Conservation (phyloP, 495 filamentous ascomycete genomes). For the Talaromyces borbonicus region DNA sequence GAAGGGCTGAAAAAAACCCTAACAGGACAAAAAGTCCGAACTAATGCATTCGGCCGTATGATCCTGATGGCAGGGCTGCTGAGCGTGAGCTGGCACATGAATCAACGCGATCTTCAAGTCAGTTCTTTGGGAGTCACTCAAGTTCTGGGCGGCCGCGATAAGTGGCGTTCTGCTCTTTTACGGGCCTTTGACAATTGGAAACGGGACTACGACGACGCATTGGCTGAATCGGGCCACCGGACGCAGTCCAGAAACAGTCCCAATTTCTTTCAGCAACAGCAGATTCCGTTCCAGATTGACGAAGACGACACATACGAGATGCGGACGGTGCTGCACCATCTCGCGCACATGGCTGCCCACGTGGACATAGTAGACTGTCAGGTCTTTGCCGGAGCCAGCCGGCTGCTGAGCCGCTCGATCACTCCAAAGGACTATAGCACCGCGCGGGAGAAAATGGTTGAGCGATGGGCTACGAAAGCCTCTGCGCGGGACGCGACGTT, state of each 20-base stretch:
- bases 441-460: conserved; percentile 76
- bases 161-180: conserved; percentile 83
- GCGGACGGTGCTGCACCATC: conserved; percentile 78
- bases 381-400: conserved; percentile 80
- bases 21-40: conserved; percentile 76
- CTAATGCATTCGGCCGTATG: conserved; percentile 89
- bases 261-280: conserved; percentile 32
- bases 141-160: conserved; percentile 80
- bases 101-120: conserved; percentile 90
- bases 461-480: conserved; percentile 84
- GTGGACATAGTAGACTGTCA: conserved; percentile 97
- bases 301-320: conserved; percentile 78
- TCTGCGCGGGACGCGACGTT: conserved; percentile 88
- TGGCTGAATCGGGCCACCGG: conserved; percentile 41
- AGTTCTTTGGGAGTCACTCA: conserved; percentile 72
- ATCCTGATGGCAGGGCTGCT: conserved; percentile 92
- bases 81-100: conserved; percentile 96
- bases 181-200: conserved; percentile 94
- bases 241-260: conserved; percentile 15
- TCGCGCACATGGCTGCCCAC: conserved; percentile 97
- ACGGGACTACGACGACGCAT: conserved; percentile 76
- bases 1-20: conserved; percentile 88
- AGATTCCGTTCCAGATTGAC: conserved; percentile 32
- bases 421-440: conserved; percentile 69
- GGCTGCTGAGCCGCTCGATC: conserved; percentile 79